Conservation (phyloP, 805 yeast species). For the Pichia insulana region DNA sequence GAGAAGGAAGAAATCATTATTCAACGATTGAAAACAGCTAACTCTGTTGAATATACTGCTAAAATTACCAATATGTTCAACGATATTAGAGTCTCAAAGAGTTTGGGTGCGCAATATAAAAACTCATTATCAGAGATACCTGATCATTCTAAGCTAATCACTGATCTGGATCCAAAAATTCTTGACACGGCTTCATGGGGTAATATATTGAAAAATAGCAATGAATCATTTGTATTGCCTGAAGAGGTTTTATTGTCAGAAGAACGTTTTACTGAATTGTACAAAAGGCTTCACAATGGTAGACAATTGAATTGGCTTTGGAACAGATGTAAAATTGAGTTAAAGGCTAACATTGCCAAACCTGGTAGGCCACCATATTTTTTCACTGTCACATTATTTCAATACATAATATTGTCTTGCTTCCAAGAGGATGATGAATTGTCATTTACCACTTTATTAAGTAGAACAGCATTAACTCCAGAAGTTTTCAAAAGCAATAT, state of each 20-base stretch:
- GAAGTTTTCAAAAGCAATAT: conserved; percentile 69
- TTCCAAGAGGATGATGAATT: conserved; percentile 62
- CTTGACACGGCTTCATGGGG: conserved; percentile 27
- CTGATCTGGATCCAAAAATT: conserved; percentile 27
- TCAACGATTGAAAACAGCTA: conserved; percentile 78
- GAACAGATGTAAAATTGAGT: conserved; percentile 88
- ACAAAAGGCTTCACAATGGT: conserved; percentile 71
- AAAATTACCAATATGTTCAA: conserved; percentile 94
- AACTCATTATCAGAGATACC: neutral
- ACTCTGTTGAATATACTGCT: conserved; percentile 86
- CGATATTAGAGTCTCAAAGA: conserved; percentile 80
- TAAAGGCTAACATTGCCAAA: conserved; percentile 75
- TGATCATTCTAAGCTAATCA: conserved; percentile 9
- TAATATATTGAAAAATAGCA: conserved; percentile 22
- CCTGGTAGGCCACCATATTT: conserved; percentile 74
- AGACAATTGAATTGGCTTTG: conserved; percentile 92
- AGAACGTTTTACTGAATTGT: conserved; percentile 58
- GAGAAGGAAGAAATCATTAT: conserved; percentile 80
- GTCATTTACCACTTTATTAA: conserved; percentile 51
- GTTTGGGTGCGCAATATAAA: conserved; percentile 39
- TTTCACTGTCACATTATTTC: conserved; percentile 77
- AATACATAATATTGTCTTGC: conserved; percentile 79
- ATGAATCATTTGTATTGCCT: conserved; percentile 54
- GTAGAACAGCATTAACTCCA: conserved; percentile 57
- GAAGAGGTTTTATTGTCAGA: conserved; percentile 54